Evolutionary conservation across 2,329 filamentous ascomycete species (phyloP).

Genomic region (Tolypocladium nubicola): DNA sequence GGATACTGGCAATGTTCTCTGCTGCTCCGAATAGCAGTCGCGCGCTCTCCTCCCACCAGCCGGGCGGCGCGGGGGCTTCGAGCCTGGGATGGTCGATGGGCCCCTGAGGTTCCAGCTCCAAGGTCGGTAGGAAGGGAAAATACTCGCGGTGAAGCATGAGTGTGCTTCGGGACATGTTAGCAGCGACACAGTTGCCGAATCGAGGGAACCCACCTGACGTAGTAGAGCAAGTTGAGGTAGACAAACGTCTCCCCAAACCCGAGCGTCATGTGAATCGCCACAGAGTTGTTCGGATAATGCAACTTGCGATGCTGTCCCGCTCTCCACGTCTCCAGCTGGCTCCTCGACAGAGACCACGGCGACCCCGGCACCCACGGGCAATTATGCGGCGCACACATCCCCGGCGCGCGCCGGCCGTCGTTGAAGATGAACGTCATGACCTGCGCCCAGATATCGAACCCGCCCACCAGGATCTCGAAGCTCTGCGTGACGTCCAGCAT

Average conservation of each 20-base stretch:
- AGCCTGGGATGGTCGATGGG: constrained; percentile 29
- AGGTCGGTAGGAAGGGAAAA: constrained; percentile 29
- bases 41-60: constrained; percentile 29
- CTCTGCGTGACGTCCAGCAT: constrained; percentile 15
- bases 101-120: constrained; percentile 21
- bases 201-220: constrained; percentile 21
- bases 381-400: constrained; percentile 25
- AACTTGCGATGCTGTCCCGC: constrained; percentile 21
- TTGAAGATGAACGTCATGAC: constrained; percentile 30
- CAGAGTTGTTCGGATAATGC: constrained; percentile 23
- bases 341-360: constrained; percentile 19
- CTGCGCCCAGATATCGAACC: constrained; percentile 31
- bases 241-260: constrained; percentile 30
- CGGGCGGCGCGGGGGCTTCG: constrained; percentile 22
- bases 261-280: constrained; percentile 26
- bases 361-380: constrained; percentile 27
- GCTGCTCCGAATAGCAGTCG: constrained; percentile 24
- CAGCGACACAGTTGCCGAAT: background rate
- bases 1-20: constrained; percentile 20
- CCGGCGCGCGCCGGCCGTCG: constrained; percentile 27
- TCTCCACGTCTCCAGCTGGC: constrained; percentile 23
- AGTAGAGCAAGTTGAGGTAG: constrained; percentile 32
- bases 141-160: constrained; percentile 33
- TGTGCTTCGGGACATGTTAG: constrained; percentile 13
- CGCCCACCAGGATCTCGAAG: constrained; percentile 26